phyloP scores from a whole-genome alignment of 2,329 filamentous ascomycete genomes.

The Chaetomiaceae sp. region DNA sequence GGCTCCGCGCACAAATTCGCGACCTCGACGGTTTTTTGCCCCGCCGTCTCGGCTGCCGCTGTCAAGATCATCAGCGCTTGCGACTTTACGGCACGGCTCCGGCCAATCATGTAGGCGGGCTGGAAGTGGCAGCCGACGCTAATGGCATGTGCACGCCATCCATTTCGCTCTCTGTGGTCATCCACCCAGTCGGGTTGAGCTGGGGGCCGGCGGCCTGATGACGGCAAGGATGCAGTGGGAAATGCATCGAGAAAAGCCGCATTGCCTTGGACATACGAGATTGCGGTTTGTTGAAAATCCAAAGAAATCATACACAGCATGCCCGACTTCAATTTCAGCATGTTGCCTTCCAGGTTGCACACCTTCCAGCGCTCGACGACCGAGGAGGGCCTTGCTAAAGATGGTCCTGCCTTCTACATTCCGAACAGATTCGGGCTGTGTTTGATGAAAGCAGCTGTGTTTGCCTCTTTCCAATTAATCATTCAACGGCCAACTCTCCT shows the following conservation, averaged over 20 bases:
- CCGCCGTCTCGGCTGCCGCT: neutral
- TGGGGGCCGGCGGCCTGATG: neutral
- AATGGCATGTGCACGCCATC: neutral
- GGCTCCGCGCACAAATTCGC: slow-evolving; percentile 17
- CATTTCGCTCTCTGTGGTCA: neutral
- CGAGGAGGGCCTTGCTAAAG: too few relatives aligned
- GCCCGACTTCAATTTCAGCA: too few relatives aligned
- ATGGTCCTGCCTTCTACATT: too few relatives aligned
- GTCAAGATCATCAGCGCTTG: slow-evolving; percentile 9
- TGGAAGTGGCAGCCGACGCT: neutral
- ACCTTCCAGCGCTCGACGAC: neutral
- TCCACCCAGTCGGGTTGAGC: neutral
- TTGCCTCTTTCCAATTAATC: too few relatives aligned
- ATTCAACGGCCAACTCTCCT: too few relatives aligned
- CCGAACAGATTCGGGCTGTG: too few relatives aligned
- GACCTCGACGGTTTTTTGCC: neutral
- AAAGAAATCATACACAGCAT: too few relatives aligned
- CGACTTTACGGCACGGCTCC: neutral
- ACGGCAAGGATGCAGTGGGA: neutral
- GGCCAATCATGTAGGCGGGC: slow-evolving; percentile 7
- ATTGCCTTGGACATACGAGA: too few relatives aligned
- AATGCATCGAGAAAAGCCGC: neutral
- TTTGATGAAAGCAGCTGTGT: too few relatives aligned
- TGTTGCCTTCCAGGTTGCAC: too few relatives aligned
- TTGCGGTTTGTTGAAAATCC: too few relatives aligned